Base-by-base conservation (phyloP, 148 eudicot species). In the Mesembryanthemum crystallinum region DNA sequence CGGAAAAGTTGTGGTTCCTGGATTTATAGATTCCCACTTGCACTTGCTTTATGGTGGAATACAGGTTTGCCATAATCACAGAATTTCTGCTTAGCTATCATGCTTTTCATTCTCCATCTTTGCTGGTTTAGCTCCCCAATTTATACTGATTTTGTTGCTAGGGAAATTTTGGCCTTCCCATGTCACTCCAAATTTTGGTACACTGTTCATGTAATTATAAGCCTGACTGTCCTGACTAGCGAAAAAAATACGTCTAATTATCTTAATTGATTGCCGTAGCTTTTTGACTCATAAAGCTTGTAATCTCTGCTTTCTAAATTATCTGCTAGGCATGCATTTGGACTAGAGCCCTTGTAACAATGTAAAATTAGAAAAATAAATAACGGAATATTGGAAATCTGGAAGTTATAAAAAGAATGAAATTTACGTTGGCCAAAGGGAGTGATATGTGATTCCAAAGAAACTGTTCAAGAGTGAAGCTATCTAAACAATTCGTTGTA, bases 21-120 rank as follows among this genome's bases (percentile, higher is more conserved):
- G 99, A 80, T 92, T 96, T 64, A 86, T 96, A 45, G 99, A 96
- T 81, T 89, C 99, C 59, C 99, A 96, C 72, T 84, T 96, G 66
- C 99, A 96, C 90, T 86, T 96, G 23, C 73, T 96, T 67, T 84
- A 25, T 64, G 97, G 97, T 68, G 99, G 99, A 78, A 79, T 96
- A 73, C 97, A 92, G 99, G 99, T 95, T 69, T 79, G 76, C 39
- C 42, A 17, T 35, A 51, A 4, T 25, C 10, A 43, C 37, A 43
- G 58, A 30, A 8, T 12, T 27, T 73, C 70, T 61, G 7, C 21
- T 51, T 43, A 3, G 47, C 39, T 15, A 28, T 32, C 30, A 30
- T 59, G 69, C 32, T 43, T n/a, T 25, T n/a, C n/a, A 13, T 39
- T n/a, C 17, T 51, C 65, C 29, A 24, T 17, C 7, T 73, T 30